Base-by-base conservation (phyloP, 2,329 filamentous ascomycete genomes). In the Incumbomyces delicatus region DNA sequence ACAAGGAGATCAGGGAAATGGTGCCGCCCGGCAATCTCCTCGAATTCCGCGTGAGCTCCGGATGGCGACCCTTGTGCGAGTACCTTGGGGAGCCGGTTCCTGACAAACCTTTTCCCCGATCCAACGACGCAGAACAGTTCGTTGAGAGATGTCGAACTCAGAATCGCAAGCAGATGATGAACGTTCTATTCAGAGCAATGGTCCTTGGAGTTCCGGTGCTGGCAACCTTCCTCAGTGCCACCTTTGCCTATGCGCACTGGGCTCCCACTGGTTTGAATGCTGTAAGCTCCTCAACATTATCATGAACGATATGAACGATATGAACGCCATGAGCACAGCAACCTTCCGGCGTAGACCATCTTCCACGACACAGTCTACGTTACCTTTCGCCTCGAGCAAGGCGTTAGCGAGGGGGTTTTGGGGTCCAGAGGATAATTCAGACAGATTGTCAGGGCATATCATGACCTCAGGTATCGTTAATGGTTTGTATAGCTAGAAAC, bases 151-250 rank as follows among this genome's bases (percentile, higher is more conserved):
- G 72, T 63, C 67, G 68, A 48, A 67, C 63, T 40, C 65, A 74
- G 38, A 77, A 77, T 62, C 66, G 71, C 51, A 71, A 70, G 57
- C 74, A 77, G 59, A 75, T 76, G 71, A 66, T 73, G 63, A 76
- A 76, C 55, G 70, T 70, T 32, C 64, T 72, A 41, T 65, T 76
- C 57, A 69, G 74, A 50, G 71, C 69, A 14, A 60, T 73, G 40
- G 70, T 73, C 11, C 66, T 74, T 45, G 70, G 72, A 17, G 67
- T 72, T 27, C 65, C 69, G 14, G 52, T 75, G 11, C 58, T 74
- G 50, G 72, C 72, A 2, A 63, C 65, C 27, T 66, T 66, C n/a
- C 55, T 67, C 17, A 64, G 61, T 22, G 66, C 63, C 6, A 63
- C 61, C 20, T 61, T 67, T 53, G 61, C 59, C 31, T 67, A 63